Conservation (phyloP, 2,329 filamentous ascomycete species). For the Dactylellina parvicollis region DNA sequence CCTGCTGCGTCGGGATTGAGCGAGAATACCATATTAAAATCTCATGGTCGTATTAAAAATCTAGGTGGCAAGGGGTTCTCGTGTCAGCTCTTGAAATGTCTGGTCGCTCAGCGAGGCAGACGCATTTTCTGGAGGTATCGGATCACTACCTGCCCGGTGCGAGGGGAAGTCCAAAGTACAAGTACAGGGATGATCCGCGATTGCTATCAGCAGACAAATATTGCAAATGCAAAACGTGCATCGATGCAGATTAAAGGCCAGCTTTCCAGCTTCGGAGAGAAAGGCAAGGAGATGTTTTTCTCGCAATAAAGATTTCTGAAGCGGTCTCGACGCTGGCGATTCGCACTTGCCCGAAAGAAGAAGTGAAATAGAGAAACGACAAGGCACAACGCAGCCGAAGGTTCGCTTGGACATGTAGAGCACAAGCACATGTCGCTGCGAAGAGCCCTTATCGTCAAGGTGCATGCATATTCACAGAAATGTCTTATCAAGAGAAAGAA, state of each 20-base stretch:
- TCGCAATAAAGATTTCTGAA: not conserved
- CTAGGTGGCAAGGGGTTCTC: not conserved
- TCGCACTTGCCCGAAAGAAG: not conserved
- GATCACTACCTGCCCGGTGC: too few species aligned
- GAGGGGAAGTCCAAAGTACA: not conserved
- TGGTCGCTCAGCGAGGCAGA: too few species aligned
- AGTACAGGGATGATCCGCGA: not conserved
- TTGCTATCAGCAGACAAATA: not conserved
- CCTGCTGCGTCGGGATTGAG: not conserved
- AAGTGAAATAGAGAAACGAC: not conserved
- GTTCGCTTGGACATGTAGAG: not conserved
- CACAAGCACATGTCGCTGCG: not conserved
- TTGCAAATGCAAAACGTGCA: too few species aligned
- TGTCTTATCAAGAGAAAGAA: not conserved
- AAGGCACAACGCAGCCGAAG: constrained; percentile 1
- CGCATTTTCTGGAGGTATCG: too few species aligned
- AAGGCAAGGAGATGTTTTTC: not conserved
- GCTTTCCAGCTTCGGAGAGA: not conserved
- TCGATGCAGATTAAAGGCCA: not conserved
- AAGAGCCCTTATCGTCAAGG: not conserved
- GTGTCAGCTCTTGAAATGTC: not conserved
- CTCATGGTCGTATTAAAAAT: not conserved
- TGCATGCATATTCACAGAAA: not conserved
- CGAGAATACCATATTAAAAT: not conserved
- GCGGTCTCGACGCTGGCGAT: not conserved